Conservation (phyloP, 352 stramenopile species). For the Phytopythium kandeliae region DNA sequence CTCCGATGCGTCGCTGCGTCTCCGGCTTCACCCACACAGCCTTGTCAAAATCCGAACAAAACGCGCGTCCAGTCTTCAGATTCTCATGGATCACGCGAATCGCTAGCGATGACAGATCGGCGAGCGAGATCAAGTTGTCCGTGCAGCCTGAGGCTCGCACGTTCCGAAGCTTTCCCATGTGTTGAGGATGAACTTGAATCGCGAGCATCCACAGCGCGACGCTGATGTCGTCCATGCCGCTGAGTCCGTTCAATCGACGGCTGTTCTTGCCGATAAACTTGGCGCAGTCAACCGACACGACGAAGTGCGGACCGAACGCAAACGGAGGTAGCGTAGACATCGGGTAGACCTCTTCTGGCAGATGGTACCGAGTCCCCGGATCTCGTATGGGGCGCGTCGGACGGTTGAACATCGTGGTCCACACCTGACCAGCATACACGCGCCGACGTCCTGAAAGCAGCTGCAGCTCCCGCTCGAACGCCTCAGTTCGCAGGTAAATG, state of each 20-base stretch:
- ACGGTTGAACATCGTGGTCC: slow-evolving; percentile 16
- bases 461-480: slow-evolving; percentile 9
- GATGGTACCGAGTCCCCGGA: slow-evolving; percentile 21
- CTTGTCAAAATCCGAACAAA: slow-evolving; percentile 39
- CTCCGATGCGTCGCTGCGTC: not conserved
- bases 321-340: slow-evolving; percentile 27
- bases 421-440: slow-evolving; percentile 35
- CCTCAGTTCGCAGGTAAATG: slow-evolving; percentile 35
- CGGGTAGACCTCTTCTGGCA: slow-evolving; percentile 23
- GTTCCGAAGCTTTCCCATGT: slow-evolving; percentile 37
- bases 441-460: not conserved
- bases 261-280: slow-evolving; percentile 32
- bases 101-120: slow-evolving; percentile 32
- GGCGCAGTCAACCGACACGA: slow-evolving; percentile 42
- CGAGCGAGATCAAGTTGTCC: slow-evolving; percentile 30
- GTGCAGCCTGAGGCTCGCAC: slow-evolving; percentile 25
- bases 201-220: slow-evolving; percentile 47
- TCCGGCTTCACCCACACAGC: slow-evolving; percentile 23
- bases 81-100: slow-evolving; percentile 53
- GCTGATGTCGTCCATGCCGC: slow-evolving; percentile 49
- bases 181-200: slow-evolving; percentile 34
- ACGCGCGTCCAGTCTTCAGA: slow-evolving; percentile 8
- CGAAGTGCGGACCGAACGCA: slow-evolving; percentile 34
- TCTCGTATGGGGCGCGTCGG: slow-evolving; percentile 19
- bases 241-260: slow-evolving; percentile 16